Evolutionary conservation across 768 basidiomycete genomes (phyloP), one percentile per base, ranked within the genome.

Genomic region (Paxillus ammoniavirescens): DNA sequence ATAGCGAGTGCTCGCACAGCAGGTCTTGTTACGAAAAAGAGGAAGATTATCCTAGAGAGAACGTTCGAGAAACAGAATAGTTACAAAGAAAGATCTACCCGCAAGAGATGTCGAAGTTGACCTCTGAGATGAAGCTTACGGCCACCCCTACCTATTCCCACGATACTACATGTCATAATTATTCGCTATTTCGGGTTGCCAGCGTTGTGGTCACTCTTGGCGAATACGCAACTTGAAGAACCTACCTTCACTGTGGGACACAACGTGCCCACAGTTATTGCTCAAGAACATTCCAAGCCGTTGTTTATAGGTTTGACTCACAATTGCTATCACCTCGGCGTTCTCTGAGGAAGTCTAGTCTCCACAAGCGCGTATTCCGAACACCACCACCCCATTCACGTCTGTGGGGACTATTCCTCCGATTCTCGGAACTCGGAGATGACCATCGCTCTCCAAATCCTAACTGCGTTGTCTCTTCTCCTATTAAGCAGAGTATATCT

Each of bases 401-500:
- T 7, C 23, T 42, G 10, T 44, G 42, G 13, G 9, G 7, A 14
- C 23, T 26, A 5, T 26, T 26, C 26, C 26, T 26, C 26, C 26
- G 23, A 10, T 44, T 28, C 42, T 44, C 26, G 18, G 26, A 26
- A 21, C 23, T 21, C 13, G 47, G 33, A 45, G 37, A 66, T 66
- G 64, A 41, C 51, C 48, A 28, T 26, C 5, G 14, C 26, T 14
- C 35, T 58, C 45, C 65, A 44, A 33, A 36, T n/a, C 17, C 14
- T 44, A 44, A 13, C 42, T 2, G 9, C 46, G 14, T 15, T 65
- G 28, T 4, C 44, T 21, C n/a, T 59, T 35, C 40, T 69, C 8
- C 33, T 69, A 35, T 30, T 59, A 5, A 50, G 55, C 21, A 67
- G 66, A 41, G 23, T 55, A 47, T 63, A 48, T 51, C 21, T 60